Base-by-base conservation (phyloP, 2,329 filamentous ascomycete species). In the Tolypocladium guangdongense region DNA sequence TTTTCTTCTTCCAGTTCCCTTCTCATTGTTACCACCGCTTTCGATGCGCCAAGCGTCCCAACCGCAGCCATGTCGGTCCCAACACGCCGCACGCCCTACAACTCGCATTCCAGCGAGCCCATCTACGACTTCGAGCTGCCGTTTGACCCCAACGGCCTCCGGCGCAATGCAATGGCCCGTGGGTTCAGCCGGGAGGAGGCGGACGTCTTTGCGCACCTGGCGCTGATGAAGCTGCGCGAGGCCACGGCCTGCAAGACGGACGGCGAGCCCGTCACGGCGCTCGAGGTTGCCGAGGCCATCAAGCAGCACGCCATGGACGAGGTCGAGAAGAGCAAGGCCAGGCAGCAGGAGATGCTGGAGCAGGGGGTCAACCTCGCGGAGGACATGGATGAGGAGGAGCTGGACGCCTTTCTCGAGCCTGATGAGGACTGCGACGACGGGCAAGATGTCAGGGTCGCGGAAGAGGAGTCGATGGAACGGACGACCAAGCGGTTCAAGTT, bases 401-500 rank as follows among this genome's bases (percentile, higher is more conserved):
- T 51, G 11, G 33, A 49, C 10, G 18, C 41, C 16, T 51, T 53
- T 12, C 27, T 58, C 11, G n/a, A 41, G 14, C 16, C 41, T 27
- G 22, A 14, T 12, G 46, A 52, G 24, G 32, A 50, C 10, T 12
- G 16, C 14, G 27, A 52, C 7, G 50, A 53, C 20, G 41, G 50
- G 8, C 32, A 36, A 4, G 53, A 54, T 16, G 30, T 58, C 6
- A 22, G 46, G 11, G 47, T 61, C 35, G 56, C 57, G 14, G 50
- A 56, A 7, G 47, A 55, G 4, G 50, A 54, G 7, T 32, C 52
- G 7, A 46, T 55, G 36, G 63, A 61, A 20, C 50, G 54, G 7
- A 53, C 20, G 5, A 50, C n/a, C 12, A 64, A 66, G 52, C 60
- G 60, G 16, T 64, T 66, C 57, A 62, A 61, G 33, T 68, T 71